These are phyloP conservation scores for Aphanomyces cochlioides DNA, from an alignment of 352 stramenopile species.

Conservation along the genomic window DNA sequence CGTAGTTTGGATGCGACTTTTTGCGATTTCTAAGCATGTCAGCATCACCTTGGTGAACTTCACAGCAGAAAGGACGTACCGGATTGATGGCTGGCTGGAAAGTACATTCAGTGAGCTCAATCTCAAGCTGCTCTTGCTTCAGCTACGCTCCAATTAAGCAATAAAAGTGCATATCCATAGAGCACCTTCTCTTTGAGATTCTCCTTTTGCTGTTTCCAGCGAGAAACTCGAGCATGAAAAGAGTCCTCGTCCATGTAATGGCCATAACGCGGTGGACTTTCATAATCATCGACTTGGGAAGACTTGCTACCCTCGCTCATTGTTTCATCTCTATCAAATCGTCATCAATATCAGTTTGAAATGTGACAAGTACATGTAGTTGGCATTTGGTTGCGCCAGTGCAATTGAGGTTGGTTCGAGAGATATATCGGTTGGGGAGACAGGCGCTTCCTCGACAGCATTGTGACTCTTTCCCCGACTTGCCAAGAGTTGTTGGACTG, in stretches of 20 bases:
- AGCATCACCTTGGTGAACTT: not conserved
- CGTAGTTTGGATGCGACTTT: conserved; percentile 31
- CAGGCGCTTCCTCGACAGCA: too few relatives aligned
- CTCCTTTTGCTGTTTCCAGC: conserved; percentile 78
- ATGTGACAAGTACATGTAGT: not conserved
- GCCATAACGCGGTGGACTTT: conserved; percentile 7
- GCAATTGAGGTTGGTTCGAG: too few relatives aligned
- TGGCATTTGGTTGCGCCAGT: too few relatives aligned
- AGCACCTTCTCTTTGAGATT: conserved; percentile 51
- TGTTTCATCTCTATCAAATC: not conserved
- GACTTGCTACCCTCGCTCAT: not conserved
- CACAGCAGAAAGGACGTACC: not conserved
- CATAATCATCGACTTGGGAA: conserved; percentile 4
- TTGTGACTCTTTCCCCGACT: conserved; percentile 29
- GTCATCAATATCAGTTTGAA: not conserved
- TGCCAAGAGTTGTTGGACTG: conserved; percentile 73
- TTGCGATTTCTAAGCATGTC: conserved; percentile 18
- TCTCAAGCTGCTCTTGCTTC: conserved; percentile 73
- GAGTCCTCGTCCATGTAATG: conserved; percentile 32
- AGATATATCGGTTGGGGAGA: too few relatives aligned
- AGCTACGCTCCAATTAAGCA: conserved; percentile 32
- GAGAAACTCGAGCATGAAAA: conserved; percentile 68
- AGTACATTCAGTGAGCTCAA: conserved; percentile 71
- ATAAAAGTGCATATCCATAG: not conserved
- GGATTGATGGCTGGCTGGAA: conserved; percentile 71